Percentiles rank a stretch among this genome's conserved stretches.
Evolutionary conservation across 495 filamentous ascomycete species (phyloP).

Genomic region (Stereocaulon alpinum): DNA sequence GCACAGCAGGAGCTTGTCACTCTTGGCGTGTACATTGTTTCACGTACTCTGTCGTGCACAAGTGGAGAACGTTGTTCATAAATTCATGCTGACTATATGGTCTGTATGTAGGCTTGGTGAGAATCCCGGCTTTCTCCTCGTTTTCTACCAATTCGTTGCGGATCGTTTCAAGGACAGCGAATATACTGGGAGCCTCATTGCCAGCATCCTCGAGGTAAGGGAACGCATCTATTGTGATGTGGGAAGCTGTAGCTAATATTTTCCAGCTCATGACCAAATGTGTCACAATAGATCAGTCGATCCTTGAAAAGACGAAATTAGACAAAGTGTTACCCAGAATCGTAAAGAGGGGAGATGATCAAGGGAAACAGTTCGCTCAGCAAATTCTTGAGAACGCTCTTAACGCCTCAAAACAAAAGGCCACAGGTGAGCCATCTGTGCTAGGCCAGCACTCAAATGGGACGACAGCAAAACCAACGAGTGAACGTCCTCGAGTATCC

Average conservation of each 20-base stretch:
- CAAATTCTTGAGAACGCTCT: constrained; percentile 47
- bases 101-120: constrained; percentile 42
- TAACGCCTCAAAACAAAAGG: constrained; percentile 41
- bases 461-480: constrained; percentile 24
- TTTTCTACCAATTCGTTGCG: constrained; percentile 53
- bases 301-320: constrained; percentile 58
- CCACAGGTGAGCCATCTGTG: constrained; percentile 30
- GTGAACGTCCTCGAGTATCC: constrained; percentile 22
- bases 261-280: constrained; percentile 51
- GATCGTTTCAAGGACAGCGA: constrained; percentile 58
- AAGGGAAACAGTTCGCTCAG: constrained; percentile 48
- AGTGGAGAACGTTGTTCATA: neutral
- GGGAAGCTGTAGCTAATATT: constrained; percentile 19
- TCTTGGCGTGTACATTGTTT: neutral
- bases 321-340: constrained; percentile 51
- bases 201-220: constrained; percentile 51
- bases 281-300: constrained; percentile 49
- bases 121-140: constrained; percentile 43
- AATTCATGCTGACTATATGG: constrained; percentile 13
- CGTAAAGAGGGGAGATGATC: constrained; percentile 54
- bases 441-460: constrained; percentile 19
- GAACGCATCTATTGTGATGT: constrained; percentile 4
- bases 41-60: neutral
- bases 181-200: constrained; percentile 49
- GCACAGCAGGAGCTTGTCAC: neutral